Evolutionary conservation across 192 early-diverging fungal species (phyloP), one percentile per base, ranked within the genome.

Genomic region (Glomus cerebriforme): DNA sequence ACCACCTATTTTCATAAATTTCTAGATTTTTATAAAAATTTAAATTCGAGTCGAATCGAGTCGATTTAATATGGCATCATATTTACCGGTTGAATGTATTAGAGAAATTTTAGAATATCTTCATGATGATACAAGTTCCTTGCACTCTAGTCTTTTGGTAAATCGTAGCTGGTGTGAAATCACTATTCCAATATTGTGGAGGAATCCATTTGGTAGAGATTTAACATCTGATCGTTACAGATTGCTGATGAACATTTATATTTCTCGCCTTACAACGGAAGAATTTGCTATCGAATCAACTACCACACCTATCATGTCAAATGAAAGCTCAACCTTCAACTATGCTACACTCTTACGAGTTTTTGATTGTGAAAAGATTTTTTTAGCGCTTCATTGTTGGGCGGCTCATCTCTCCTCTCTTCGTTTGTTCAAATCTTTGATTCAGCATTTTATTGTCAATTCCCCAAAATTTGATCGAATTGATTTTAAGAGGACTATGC

Each of bases 161-260:
- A 66, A 66, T 66, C 26, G 32, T 27, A 31, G 12, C 26, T 66
- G 64, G 64, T 66, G 64, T 10, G 64, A 66, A 66, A 27, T 31
- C 17, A 34, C 64, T 29, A 31, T 66, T 31, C 64, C 64, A 27
- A 66, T 66, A 27, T 1, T 66, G 12, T 66, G 64, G 64, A 29
- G 64, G 22, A 34, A 66, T 27, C 64, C 64, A 26, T 66, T 66
- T 35, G 32, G 64, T 1, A 34, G 64, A 26, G 9, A 6, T 15
- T 27, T 31, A 26, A 27, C 24, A 22, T 17, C 49, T 22, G 22
- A 5, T 7, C 49, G 49, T 54, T 54, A 17, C 19, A 54, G 7
- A 54, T 6, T 54, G 49, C 6, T 54, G 49, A 54, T 54, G 22
- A 54, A 54, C 19, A 54, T 17, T 17, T 54, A 54, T 17, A 17